Evolutionary conservation across 2,329 filamentous ascomycete species (phyloP), one percentile per base, ranked within the genome.

Genomic region (Epichloe baconii): DNA sequence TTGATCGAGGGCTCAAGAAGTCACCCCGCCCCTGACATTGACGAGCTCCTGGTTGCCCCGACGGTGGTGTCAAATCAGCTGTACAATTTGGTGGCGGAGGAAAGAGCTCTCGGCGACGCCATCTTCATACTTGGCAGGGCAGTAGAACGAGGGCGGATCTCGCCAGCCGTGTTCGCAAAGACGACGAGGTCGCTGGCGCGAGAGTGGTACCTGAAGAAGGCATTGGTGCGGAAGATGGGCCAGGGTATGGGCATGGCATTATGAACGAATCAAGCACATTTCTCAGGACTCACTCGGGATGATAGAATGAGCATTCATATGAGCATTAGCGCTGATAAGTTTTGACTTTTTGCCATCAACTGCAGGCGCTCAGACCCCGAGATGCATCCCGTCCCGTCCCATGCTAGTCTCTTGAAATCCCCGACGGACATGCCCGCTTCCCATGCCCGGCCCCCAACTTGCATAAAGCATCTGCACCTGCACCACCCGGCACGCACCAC

Each of bases 51-150:
- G 3, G 88, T 96, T n/a, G 88, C 90, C 3, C 89, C 91, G 1
- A 96, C 88, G 0, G 85, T 96, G 1, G 93, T 96, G 4, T 88
- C 86, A 0, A 90, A 91, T 57, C 93, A 98, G 71, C 71, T 98
- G 21, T 98, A 97, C 67, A 82, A 83, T 46, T 74, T 94, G 2
- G 87, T 90, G 31, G 88, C 89, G 1, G 93, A 98, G 64, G 91
- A 96, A 69, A 78, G 85, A 57, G 89, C 86, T 3, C 78, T 95
- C 46, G 85, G 85, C 35, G 91, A 96, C 64, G 86, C 88, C 3
- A 81, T 97, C 55, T 95, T 93, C 62, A 83, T 89, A 55, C 72
- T 94, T 14, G 85, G 85, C 1, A 73, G 83, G 51, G 87, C 83
- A 1, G 76, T 91, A 19, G 86, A 91, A 65, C 74, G 76, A 49